Evolutionary conservation across 2,329 filamentous ascomycete genomes (phyloP), one percentile per base, ranked within the genome.

Genomic region (Trichoderma pleuroti): DNA sequence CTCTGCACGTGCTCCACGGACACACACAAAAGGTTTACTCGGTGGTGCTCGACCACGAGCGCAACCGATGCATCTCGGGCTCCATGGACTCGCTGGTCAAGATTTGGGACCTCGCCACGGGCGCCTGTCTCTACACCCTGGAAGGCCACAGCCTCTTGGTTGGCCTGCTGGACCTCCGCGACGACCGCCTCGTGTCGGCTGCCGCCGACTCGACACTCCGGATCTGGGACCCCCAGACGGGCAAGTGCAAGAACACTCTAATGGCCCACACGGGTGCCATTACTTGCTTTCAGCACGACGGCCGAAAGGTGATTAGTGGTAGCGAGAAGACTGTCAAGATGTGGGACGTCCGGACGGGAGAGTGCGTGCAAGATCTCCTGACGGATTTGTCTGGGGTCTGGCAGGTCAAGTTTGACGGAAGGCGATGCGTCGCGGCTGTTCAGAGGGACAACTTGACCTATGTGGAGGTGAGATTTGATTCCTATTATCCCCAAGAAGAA

Each of bases 51-150:
- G 96, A 99, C 77, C 92, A 94, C 75, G 90, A 92, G 76, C 92
- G 96, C 71, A 97, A 97, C 77, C 92, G 95, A 52, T 99, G 96
- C 81, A 98, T 99, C 73, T 98, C 94, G 73, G 96, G 96, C 14
- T 97, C 94, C 8, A 99, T 99, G 96, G 96, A 99, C 80, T 97
- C 96, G 73, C 87, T 94, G 74, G 96, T 99, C 78, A 98, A 98
- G 82, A 95, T 99, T 14, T 99, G 96, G 96, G 96, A 95, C 72
- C 86, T 99, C 16, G 90, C 93, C 34, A 96, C 92, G 2, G 96
- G 96, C 0, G 84, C 91, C 0, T 93, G 94, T 75, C 84, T 98
- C 12, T 92, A 95, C 81, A 98, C 93, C 1, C 87, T 99, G 0
- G 95, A 98, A 80, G 96, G 96, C 0, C 96, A 99, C 78, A 92